These are phyloP conservation scores for Nakaseomyces bracarensis DNA, from an alignment of 1,139 yeast genomes.

Conservation along the genomic window DNA sequence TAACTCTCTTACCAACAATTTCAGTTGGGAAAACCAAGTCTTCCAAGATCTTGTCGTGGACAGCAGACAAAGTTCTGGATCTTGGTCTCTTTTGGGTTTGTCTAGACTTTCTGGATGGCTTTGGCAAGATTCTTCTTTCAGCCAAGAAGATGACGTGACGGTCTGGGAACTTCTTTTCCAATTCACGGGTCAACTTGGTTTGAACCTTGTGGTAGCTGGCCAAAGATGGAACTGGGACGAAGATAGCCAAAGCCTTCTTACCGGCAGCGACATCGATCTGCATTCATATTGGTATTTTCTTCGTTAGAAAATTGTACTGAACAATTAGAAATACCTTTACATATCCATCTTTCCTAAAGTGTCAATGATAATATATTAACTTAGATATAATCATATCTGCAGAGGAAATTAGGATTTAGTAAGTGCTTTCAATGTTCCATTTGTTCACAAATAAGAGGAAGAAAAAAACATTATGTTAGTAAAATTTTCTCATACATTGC, in stretches of 20 bases:
- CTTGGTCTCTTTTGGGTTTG: slow-evolving; percentile 98
- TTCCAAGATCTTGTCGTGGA: slow-evolving; percentile 97
- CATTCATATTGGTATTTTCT: not conserved
- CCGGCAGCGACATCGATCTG: slow-evolving; percentile 93
- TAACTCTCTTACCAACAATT: slow-evolving; percentile 97
- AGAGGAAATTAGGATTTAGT: too few species aligned
- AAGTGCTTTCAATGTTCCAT: too few species aligned
- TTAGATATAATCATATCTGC: too few species aligned
- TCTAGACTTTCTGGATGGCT: slow-evolving; percentile 85
- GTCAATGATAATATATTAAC: too few species aligned
- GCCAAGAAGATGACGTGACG: slow-evolving; percentile 99
- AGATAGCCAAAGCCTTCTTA: slow-evolving; percentile 96
- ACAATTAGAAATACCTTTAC: too few species aligned
- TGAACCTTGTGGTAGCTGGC: slow-evolving; percentile 95
- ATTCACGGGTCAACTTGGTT: slow-evolving; percentile 96
- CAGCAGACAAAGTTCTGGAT: slow-evolving; percentile 98
- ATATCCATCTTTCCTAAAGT: not conserved
- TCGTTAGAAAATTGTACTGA: too few species aligned
- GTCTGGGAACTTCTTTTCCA: slow-evolving; percentile 99
- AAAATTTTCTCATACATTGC: too few species aligned
- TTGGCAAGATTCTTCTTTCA: slow-evolving; percentile 99
- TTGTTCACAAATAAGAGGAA: slow-evolving; percentile 15
- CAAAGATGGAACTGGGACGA: slow-evolving; percentile 96
- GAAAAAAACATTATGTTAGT: slow-evolving; percentile 8
- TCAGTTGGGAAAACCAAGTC: slow-evolving; percentile 99